Evolutionary conservation across 306 rosid genomes (phyloP).

Genomic region (Arachis stenosperma): DNA sequence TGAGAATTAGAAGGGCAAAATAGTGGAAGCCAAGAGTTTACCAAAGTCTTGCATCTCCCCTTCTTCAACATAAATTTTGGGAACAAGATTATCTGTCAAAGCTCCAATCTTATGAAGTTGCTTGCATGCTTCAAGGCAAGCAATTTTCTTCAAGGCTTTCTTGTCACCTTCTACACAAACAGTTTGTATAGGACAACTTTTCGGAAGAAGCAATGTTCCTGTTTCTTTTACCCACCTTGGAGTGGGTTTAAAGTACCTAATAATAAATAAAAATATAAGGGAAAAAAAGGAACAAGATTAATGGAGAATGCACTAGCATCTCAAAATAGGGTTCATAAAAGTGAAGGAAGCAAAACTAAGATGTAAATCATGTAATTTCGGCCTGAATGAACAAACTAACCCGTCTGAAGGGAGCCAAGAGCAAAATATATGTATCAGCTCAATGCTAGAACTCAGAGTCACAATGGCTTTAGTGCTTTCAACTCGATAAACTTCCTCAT

Average conservation of each 20-base stretch:
- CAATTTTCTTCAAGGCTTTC: conserved; percentile 59
- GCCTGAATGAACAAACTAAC: conserved; percentile 57
- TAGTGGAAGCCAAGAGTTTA: conserved; percentile 40
- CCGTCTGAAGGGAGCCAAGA: conserved; percentile 90
- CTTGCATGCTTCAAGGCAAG: conserved; percentile 93
- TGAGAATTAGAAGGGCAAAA: conserved; percentile 12
- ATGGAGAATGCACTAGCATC: conserved; percentile 20
- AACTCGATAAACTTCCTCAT: conserved; percentile 56
- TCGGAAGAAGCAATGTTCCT: conserved; percentile 70
- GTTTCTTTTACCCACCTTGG: conserved; percentile 72
- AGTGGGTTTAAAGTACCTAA: conserved; percentile 83
- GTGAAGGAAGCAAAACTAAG: conserved; percentile 4
- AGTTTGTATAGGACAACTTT: conserved; percentile 68
- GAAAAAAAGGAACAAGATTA: conserved; percentile 1
- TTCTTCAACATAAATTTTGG: conserved; percentile 65
- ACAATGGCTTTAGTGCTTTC: conserved; percentile 75
- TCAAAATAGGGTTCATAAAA: conserved; percentile 20
- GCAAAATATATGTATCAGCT: conserved; percentile 71
- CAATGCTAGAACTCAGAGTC: conserved; percentile 71
- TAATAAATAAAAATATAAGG: conserved; percentile 6
- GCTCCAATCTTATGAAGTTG: conserved; percentile 83
- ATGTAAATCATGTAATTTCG: conserved; percentile 5
- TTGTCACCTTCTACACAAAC: conserved; percentile 53
- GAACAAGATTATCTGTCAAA: conserved; percentile 78
- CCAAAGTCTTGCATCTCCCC: conserved; percentile 56